Base-by-base conservation (phyloP, 225 moss, liverwort and hornwort species). In the Physcomitrium patens region DNA sequence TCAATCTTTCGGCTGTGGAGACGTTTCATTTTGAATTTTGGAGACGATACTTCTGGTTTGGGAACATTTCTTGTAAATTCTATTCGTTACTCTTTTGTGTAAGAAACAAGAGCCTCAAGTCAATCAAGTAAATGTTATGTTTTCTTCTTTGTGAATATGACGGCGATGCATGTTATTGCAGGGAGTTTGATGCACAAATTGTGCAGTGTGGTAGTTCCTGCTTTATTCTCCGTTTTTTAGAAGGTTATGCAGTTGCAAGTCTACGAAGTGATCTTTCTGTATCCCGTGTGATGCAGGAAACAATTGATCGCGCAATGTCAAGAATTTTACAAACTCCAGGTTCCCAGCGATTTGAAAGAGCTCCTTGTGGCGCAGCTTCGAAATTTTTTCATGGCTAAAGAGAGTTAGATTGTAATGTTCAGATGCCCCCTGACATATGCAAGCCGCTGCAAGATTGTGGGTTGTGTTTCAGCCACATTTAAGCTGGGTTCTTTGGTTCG, bases 281-380 rank as follows among this genome's bases (percentile, higher is more conserved):
- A 24, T 52, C 9, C 7, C 31, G 8, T 77, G 54, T 20, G 5
- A n/a, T 75, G 81, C 76, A 93, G 93, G 85, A 85, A 83, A 72
- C 91, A 87, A 82, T 83, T 91, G 77, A 86, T 93, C 67, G 77
- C 80, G 77, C 87, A 93, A 78, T 87, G 82, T 71, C 93, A 89
- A 78, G 93, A 84, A 72, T 68, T 65, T 46, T 83, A 81, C 72
- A 91, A 87, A 71, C 89, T 82, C 56, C 79, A 85, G 84, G 84
- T 93, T 65, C 91, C 93, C 53, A 89, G 79, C 80, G 86, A 73
- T 69, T 80, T 89, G 77, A 93, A 93, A 78, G 89, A 93, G 80
- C 89, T 77, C 67, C 80, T 93, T 65, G 91, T 91, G 80, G 93
- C 80, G 14, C 87, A 89, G 59, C 78, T 93, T 18, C 83, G 83